These are phyloP conservation scores for Penicillium sp. DNA, from an alignment of 2,329 filamentous ascomycete genomes.

Conservation along the genomic window DNA sequence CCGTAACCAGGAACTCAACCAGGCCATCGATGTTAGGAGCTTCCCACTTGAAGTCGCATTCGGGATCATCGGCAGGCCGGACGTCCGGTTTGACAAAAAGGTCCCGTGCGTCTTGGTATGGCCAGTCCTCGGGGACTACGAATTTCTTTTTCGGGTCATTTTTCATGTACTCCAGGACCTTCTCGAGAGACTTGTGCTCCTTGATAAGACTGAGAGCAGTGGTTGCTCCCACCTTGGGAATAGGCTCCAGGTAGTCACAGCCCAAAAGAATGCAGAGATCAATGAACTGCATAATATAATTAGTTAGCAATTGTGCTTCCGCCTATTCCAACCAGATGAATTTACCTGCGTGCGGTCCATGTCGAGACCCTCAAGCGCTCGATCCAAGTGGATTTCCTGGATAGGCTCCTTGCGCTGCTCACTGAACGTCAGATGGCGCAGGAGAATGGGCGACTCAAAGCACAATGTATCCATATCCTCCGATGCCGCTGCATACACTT, in stretches of 20 bases:
- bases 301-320: constrained; percentile 7
- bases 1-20: constrained; percentile 82
- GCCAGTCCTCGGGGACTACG: constrained; percentile 92
- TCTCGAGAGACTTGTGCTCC: constrained; percentile 84
- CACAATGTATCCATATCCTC: constrained; percentile 99
- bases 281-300: constrained; percentile 66
- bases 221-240: constrained; percentile 88
- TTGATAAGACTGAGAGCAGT: constrained; percentile 93
- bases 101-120: constrained; percentile 83
- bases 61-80: constrained; percentile 72
- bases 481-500: constrained; percentile 93
- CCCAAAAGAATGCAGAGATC: constrained; percentile 96
- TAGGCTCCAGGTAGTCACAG: constrained; percentile 95
- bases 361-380: constrained; percentile 77
- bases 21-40: constrained; percentile 87
- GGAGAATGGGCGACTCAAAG: constrained; percentile 85
- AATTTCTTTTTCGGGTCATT: constrained; percentile 77
- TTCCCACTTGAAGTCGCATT: constrained; percentile 98
- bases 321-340: constrained; percentile 8
- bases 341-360: constrained; percentile 83
- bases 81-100: constrained; percentile 93
- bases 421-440: constrained; percentile 92
- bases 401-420: constrained; percentile 98
- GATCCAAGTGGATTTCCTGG: constrained; percentile 86
- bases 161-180: constrained; percentile 77